Conservation (phyloP, 768 basidiomycete genomes). For the Tylopilus sp. region DNA sequence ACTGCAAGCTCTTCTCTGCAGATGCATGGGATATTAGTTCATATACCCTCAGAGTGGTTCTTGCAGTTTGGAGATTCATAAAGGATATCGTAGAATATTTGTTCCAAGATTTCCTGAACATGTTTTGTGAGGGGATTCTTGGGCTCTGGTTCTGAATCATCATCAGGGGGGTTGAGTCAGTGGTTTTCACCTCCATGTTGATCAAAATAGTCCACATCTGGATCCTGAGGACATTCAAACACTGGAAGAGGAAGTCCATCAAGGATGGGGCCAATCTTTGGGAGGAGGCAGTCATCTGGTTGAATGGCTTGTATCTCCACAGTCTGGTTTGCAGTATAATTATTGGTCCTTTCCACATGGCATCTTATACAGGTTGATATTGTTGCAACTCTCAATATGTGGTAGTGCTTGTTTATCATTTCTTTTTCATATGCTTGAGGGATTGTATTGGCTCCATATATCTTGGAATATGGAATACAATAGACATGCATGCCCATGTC, state of each 20-base stretch:
- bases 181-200: constrained; percentile 1
- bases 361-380: background rate
- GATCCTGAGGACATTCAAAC: background rate
- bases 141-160: no score
- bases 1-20: background rate
- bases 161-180: no score
- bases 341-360: background rate
- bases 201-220: constrained; percentile 3
- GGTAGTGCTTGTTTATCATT: background rate
- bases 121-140: background rate
- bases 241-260: background rate
- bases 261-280: background rate
- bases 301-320: background rate
- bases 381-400: background rate
- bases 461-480: background rate
- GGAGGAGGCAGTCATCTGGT: background rate
- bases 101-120: background rate
- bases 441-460: background rate
- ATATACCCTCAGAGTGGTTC: background rate
- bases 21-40: background rate
- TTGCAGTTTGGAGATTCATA: background rate
- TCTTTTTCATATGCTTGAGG: background rate
- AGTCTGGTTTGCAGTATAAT: background rate
- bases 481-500: background rate
- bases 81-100: background rate